Percentiles rank a stretch among this genome's conserved stretches.
Conservation (phyloP, 148 eudicot genomes). For the Silene latifolia region DNA sequence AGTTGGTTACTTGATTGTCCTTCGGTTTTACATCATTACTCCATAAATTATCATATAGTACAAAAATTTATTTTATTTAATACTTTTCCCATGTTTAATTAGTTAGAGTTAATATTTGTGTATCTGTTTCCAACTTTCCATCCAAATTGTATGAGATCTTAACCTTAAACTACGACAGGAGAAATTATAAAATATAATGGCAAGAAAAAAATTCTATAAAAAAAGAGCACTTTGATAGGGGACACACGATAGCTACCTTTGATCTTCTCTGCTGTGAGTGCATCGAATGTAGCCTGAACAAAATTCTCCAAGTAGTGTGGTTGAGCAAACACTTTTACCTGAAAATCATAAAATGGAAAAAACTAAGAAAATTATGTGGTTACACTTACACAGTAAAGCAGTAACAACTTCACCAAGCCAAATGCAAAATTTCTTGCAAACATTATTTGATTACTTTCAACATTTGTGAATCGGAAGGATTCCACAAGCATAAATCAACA, state of each 20-base stretch:
- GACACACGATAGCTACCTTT: slow-evolving; percentile 25
- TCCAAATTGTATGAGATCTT: background rate
- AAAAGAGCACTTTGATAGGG: background rate
- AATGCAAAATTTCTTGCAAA: background rate
- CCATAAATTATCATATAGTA: background rate
- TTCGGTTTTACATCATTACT: background rate
- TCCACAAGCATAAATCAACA: background rate
- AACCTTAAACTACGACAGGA: too few species aligned
- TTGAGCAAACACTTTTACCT: slow-evolving; percentile 79
- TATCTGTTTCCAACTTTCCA: background rate
- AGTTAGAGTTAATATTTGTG: background rate
- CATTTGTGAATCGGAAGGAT: background rate
- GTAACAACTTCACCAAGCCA: background rate
- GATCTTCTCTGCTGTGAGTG: slow-evolving; percentile 74
- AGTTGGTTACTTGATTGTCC: background rate
- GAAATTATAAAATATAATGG: too few species aligned
- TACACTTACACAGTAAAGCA: slow-evolving; percentile 4
- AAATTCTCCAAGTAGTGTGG: slow-evolving; percentile 86
- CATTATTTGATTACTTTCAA: background rate
- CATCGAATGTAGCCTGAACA: slow-evolving; percentile 85
- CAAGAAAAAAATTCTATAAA: too few species aligned
- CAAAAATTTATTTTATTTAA: background rate
- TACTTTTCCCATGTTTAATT: background rate
- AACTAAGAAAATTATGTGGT: background rate
- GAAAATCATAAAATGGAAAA: slow-evolving; percentile 8